Evolutionary conservation across 805 yeast genomes (phyloP), one percentile per base, ranked within the genome.

Genomic region (Cyberlindnera amylophila): DNA sequence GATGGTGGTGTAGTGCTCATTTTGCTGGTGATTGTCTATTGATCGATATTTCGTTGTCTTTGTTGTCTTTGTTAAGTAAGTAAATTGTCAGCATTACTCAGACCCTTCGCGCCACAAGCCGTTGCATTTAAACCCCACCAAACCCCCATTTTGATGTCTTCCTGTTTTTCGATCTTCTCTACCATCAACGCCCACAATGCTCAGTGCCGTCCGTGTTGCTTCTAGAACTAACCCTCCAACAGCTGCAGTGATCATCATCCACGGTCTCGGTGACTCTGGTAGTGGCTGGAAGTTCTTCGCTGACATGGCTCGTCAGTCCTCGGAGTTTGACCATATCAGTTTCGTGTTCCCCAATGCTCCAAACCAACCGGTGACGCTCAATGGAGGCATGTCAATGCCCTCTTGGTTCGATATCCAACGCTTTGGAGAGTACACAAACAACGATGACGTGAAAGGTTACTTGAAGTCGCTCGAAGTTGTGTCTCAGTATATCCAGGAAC

Each of bases 291-390:
- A 77, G 34, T 87, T 86, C 69, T 65, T 91, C 32, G 86, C 93
- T 4, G 82, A 81, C 31, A 65, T 78, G 41, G 72, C 86, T 19
- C 72, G 71, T 41, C 54, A 55, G 38, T 62, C 67, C 32, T 58
- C 67, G 16, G 72, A 60, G 15, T 82, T 73, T 54, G 70, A 66
- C 51, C 79, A 73, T 52, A 72, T 75, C 50, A 82, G 81, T 52
- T 89, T 84, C 54, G 73, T 90, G n/a, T 86, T 93, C 54, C 99
- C 99, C 5, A 81, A 83, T 58, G 97, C 99, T 0, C 96, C 96
- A 6, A 55, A 55, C 1, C 70, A 75, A 30, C 88, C 88, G 9
- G 73, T 90, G 40, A 74, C 89, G 1, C 76, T 71, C 38, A 83
- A 81, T 52, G 78, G 77, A 17, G 95, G 93, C 2, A 61, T 66